Base-by-base conservation (phyloP, 108 stramenopile species). In the Pseudonitzschia pungens region DNA sequence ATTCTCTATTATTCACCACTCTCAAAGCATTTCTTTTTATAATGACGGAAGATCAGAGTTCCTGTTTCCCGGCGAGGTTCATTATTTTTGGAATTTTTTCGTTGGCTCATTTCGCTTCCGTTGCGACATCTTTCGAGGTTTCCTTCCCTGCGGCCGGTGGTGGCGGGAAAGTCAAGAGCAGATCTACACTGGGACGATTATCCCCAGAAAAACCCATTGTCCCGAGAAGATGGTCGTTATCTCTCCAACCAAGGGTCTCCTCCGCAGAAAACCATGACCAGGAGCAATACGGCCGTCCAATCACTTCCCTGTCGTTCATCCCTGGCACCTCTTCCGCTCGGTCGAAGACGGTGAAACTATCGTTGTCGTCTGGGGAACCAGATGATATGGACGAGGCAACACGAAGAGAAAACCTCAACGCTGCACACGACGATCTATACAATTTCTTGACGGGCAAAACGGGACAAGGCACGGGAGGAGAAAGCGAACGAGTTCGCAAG, bases 401-500 rank as follows among this genome's bases (percentile, higher is more conserved):
- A 14, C 11, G 32, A 40, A 9, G 33, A 58, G 29, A 31, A 58
- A 58, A 9, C 57, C 1, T 58, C 57, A 58, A 55, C 33, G 60
- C 27, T 32, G 64, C 50, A 7, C 63, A 76, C 48, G 69, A 76
- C 24, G 69, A 59, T 58, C 40, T 77, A 1, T 77, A 77, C 56
- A 64, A 77, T 42, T 77, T 77, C 54, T 43, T 77, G 14, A 71
- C 77, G 29, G 44, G 64, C 8, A 43, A 70, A 22, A 69, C 75
- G 20, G 69, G 68, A 58, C 44, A 53, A 20, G 54, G 28, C n/a
- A n/a, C n/a, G 22, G 68, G 57, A 42, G 70, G 52, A 27, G 70
- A 77, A 59, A 11, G 50, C 9, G 77, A 77, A 36, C 79, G 79
- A 48, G 36, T 44, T 41, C 73, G 79, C 22, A 80, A 80, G 42